phyloP scores from a whole-genome alignment of 129 eudicot species.

The Escallonia herrerae region DNA sequence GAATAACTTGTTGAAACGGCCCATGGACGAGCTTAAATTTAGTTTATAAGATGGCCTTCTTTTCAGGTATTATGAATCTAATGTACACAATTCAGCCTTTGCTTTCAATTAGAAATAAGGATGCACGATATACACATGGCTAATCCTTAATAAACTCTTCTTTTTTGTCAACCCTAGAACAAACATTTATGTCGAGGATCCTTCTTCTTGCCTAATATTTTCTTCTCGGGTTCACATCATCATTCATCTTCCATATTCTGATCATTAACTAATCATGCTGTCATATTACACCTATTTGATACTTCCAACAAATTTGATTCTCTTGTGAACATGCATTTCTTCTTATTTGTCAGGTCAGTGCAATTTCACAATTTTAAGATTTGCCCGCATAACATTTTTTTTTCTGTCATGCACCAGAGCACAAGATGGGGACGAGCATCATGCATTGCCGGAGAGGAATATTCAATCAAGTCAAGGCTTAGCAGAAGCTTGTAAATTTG shows the following conservation, averaged over 20 bases:
- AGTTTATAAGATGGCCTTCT: no score
- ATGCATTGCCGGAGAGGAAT: constrained; percentile 20
- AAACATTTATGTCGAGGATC: no score
- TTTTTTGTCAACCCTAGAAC: no score
- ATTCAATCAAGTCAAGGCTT: constrained; percentile 45
- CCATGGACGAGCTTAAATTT: no score
- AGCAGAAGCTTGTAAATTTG: constrained; percentile 84
- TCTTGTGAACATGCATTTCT: background rate
- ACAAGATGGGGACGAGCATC: constrained; percentile 31
- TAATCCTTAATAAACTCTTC: no score
- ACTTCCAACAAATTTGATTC: no score
- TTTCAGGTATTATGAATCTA: no score
- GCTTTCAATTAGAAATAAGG: no score
- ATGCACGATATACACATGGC: no score
- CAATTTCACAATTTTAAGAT: background rate
- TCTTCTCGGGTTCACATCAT: constrained; percentile 2
- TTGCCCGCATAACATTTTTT: background rate
- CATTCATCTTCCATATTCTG: background rate
- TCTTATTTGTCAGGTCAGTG: constrained; percentile 1
- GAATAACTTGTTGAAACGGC: no score
- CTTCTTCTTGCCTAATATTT: background rate
- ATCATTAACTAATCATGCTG: background rate
- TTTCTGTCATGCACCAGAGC: constrained; percentile 30
- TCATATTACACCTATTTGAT: no score
- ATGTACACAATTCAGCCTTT: no score